Base-by-base conservation (phyloP, 2,329 filamentous ascomycete species). In the Apiospora kogelbergensis region DNA sequence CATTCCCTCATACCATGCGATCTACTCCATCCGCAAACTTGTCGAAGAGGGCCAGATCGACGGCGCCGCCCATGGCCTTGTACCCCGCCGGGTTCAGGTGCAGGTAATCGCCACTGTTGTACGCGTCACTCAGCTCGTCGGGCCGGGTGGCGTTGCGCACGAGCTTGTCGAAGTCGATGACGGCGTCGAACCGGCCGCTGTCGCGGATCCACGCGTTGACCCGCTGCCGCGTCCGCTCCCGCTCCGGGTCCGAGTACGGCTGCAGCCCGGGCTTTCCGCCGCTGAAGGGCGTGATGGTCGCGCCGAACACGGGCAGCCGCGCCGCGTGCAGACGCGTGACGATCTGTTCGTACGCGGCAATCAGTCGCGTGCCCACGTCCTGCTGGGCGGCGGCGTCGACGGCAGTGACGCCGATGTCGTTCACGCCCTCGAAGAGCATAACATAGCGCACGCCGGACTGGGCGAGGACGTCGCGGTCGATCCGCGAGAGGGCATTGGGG, bases 391-490 rank as follows among this genome's bases (percentile, higher is more conserved):
- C 76, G 0, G 76, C 65, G 7, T 83, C 83, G 0, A 83, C 72
- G 0, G 76, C 75, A 0, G 85, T 85, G 0, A 80, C 82, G 45
- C 89, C 89, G 69, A 91, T 89, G 74, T 91, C 89, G 74, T 90
- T 90, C 45, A 91, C 86, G 22, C 89, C 89, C 73, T 89, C 86
- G 76, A 88, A 90, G 37, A 91, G 78, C 75, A 91, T 81, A 41
- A 83, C 85, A 75, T 88, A 90, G 46, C 80, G 77, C 7, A 89
- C 83, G 3, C 83, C 84, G 0, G 84, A 78, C 48, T 89, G 88
- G 0, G 86, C 80, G 2, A 91, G 80, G 0, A 90, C 84, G 74
- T 91, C 89, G 17, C 89, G 82, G 72, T 90, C 88, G 53, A 90
- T 78, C 22, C 88, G 84, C 10, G 83, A 81, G 3, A 89, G 79